Conservation (phyloP, 805 yeast species). For the Yamadazyma akitaensis region DNA sequence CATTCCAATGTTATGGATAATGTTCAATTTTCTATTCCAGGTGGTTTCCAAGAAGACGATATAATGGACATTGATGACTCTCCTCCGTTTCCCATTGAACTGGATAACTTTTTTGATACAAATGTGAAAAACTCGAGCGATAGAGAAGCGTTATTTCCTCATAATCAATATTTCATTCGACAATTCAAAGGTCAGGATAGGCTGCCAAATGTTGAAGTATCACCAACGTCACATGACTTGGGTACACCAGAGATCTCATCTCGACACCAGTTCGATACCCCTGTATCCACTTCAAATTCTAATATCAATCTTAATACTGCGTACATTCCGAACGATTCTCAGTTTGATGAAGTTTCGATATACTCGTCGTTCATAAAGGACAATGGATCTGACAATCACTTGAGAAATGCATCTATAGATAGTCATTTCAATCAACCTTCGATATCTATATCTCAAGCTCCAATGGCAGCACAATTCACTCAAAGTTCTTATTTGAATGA, state of each 20-base stretch:
- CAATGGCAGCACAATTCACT: constrained; percentile 6
- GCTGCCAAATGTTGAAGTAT: constrained; percentile 1
- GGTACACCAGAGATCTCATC: constrained; percentile 1
- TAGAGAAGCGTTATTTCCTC: constrained; percentile 14
- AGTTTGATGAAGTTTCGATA: constrained; percentile 7
- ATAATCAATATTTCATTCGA: constrained; percentile 11
- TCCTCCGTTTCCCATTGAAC: constrained; percentile 36
- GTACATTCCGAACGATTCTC: background rate
- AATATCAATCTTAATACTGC: background rate
- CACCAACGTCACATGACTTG: constrained; percentile 3
- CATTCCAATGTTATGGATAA: background rate
- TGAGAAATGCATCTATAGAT: constrained; percentile 16
- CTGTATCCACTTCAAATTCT: constrained; percentile 4
- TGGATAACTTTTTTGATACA: constrained; percentile 25
- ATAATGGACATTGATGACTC: constrained; percentile 36
- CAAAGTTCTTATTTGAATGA: constrained; percentile 18
- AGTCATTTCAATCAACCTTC: constrained; percentile 12
- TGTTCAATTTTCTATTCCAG: constrained; percentile 18
- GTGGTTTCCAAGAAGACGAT: constrained; percentile 24
- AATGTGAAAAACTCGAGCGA: background rate
- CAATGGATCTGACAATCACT: constrained; percentile 12
- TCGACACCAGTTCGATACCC: constrained; percentile 8
- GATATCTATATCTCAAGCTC: constrained; percentile 4
- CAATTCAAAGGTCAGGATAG: constrained; percentile 1
- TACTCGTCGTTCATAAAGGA: constrained; percentile 14